Evolutionary conservation across 768 basidiomycete genomes (phyloP).

Genomic region (Boletellus emodensis): DNA sequence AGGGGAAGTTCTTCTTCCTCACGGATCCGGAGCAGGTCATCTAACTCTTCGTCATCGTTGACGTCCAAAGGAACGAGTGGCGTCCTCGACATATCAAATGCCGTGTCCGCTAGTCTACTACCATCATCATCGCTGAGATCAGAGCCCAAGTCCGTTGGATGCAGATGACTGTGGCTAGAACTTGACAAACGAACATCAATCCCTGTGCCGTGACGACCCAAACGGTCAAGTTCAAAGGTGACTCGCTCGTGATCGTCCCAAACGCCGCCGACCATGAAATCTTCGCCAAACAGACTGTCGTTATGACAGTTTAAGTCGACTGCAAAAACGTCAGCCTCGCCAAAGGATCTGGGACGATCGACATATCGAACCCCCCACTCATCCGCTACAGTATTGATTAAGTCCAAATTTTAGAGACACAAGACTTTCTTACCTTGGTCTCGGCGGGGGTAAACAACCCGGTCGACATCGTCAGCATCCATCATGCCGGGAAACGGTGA

Average conservation of each 20-base stretch:
- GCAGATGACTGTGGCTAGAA: constrained; percentile 6
- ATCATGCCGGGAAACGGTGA: constrained; percentile 15
- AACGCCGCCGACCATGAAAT: constrained; percentile 15
- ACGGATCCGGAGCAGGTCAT: constrained; percentile 26
- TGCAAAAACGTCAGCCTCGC: constrained; percentile 20
- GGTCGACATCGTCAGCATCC: constrained; percentile 19
- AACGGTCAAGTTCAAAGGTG: constrained; percentile 17
- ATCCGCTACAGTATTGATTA: constrained; percentile 18
- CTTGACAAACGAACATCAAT: background rate
- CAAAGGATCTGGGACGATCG: constrained; percentile 2
- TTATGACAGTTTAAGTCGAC: constrained; percentile 22
- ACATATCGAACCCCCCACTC: constrained; percentile 28
- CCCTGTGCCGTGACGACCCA: background rate
- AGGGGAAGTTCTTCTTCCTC: constrained; percentile 17
- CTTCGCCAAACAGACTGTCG: constrained; percentile 25
- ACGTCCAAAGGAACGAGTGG: constrained; percentile 24
- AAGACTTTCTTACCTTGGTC: constrained; percentile 16
- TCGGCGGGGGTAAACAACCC: constrained; percentile 28
- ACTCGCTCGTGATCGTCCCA: constrained; percentile 25
- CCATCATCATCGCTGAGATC: constrained; percentile 5
- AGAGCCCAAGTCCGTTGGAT: constrained; percentile 7
- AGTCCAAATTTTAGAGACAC: constrained; percentile 3
- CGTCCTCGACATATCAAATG: constrained; percentile 19
- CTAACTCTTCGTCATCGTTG: constrained; percentile 28
- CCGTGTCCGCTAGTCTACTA: constrained; percentile 6